Base-by-base conservation (phyloP, 2,329 filamentous ascomycete genomes). In the Fusarium sp. region DNA sequence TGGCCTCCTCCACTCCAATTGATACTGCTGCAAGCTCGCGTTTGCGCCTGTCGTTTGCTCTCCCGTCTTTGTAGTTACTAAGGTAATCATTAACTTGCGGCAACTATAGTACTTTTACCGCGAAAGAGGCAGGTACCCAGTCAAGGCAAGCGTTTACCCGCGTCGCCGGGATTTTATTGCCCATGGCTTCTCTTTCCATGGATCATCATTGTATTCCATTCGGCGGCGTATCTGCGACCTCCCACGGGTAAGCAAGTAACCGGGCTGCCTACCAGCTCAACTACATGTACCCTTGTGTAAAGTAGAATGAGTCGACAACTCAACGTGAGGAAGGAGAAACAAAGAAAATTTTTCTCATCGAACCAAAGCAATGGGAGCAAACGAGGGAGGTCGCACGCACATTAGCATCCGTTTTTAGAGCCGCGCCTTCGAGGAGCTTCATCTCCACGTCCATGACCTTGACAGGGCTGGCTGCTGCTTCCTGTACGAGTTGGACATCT, bases 141-240 rank as follows among this genome's bases (percentile, higher is more conserved):
- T 24, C 19, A 24, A 12, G 15, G 40, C 19, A 44, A 19, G 59
- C 24, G 40, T 29, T 28, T 44, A 62, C 52, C 59, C 59, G 58
- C 46, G 41, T 35, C 36, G 48, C 29, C 44, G 56, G 57, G 42
- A 55, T 13, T n/a, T 34, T n/a, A 12, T 34, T n/a, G 19, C 19
- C 19, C 19, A 19, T 19, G 19, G 19, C 19, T 34, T n/a, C 31
- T 35, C 10, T 19, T 3, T 8, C 25, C 25, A 15, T 42, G 10
- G 10, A 25, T 38, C 38, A 25, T 38, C 38, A 13, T 29, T 38
- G 24, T 36, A 48, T 26, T 25, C 31, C 38, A 41, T 59, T 29
- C 46, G 41, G 56, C 28, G 35, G 45, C 42, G 55, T 60, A 60
- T 60, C 57, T 60, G 55, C 56, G 39, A 60, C 48, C 39, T 60